Percentiles rank a stretch among this genome's conserved stretches.
These are phyloP conservation scores for Chaetomiaceae sp. DNA, from an alignment of 2,329 filamentous ascomycete genomes.

Conservation along the genomic window DNA sequence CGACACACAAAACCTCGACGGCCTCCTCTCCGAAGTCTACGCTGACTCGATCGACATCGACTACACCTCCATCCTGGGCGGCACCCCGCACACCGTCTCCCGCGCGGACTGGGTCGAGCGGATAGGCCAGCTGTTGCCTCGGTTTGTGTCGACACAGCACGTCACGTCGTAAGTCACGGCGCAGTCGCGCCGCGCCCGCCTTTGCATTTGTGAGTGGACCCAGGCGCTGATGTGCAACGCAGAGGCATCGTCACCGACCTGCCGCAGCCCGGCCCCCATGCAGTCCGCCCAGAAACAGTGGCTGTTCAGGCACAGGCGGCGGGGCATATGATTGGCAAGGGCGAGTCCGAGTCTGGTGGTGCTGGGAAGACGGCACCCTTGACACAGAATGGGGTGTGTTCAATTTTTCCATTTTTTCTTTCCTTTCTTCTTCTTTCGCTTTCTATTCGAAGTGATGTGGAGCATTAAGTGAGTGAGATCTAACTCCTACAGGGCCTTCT, in stretches of 20 bases:
- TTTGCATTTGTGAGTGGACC: no score
- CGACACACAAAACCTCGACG: conserved; percentile 24
- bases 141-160: conserved; percentile 28
- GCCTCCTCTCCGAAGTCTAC: conserved; percentile 29
- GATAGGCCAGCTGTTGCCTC: conserved; percentile 17
- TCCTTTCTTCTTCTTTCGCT: background rate
- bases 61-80: conserved; percentile 32
- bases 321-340: conserved; percentile 25
- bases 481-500: conserved; percentile 21
- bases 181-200: no score
- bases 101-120: conserved; percentile 25
- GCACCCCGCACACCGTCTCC: conserved; percentile 22
- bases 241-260: conserved; percentile 27
- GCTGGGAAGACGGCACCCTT: conserved; percentile 20
- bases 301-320: conserved; percentile 23
- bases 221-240: no score
- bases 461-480: background rate
- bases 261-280: conserved; percentile 21
- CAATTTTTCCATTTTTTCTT: background rate
- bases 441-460: no score
- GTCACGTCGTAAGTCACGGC: conserved; percentile 24
- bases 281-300: conserved; percentile 24
- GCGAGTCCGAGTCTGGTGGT: background rate
- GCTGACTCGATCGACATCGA: conserved; percentile 29
- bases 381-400: conserved; percentile 31